A percentile compares a stretch with the other conserved stretches of the same genome.
These are phyloP conservation scores for Apiospora pterosperma DNA, from an alignment of 2,329 filamentous ascomycete species.

Conservation along the genomic window DNA sequence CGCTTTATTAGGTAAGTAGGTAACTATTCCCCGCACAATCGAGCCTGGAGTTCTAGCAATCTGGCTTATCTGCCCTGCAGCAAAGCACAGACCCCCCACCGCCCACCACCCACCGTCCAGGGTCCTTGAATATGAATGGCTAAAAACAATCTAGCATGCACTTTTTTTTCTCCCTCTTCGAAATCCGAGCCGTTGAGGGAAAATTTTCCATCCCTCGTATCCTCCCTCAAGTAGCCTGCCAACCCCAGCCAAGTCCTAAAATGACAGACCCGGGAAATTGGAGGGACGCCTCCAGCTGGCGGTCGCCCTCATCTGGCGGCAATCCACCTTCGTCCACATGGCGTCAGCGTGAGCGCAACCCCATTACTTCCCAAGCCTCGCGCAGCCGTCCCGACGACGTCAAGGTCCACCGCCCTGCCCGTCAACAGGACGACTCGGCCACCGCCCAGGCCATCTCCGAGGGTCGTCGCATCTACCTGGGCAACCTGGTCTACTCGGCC, in stretches of 20 bases:
- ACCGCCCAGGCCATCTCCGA: conserved; percentile 10
- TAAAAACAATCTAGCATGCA: not conserved
- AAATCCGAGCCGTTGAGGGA: not conserved
- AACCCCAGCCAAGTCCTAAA: not conserved
- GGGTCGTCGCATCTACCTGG: conserved; percentile 55
- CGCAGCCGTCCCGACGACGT: not conserved
- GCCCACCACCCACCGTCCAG: not conserved
- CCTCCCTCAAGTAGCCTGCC: not conserved
- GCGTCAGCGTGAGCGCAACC: not conserved
- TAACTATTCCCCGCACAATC: not conserved
- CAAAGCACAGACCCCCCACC: not conserved
- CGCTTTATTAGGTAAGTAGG: too few species aligned
- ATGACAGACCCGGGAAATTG: not conserved
- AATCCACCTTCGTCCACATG: conserved; percentile 2
- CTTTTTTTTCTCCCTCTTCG: not conserved
- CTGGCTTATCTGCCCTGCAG: not conserved
- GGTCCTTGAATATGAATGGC: conserved; percentile 1
- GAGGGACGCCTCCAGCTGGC: not conserved
- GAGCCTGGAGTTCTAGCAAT: not conserved
- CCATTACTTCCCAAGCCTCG: not conserved
- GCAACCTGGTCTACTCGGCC: conserved; percentile 60
- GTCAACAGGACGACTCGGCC: not conserved
- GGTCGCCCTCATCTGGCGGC: not conserved
- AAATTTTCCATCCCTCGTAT: not conserved
- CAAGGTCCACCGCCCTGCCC: not conserved